Conservation (phyloP, 805 yeast genomes). For the Candida incommunis region DNA sequence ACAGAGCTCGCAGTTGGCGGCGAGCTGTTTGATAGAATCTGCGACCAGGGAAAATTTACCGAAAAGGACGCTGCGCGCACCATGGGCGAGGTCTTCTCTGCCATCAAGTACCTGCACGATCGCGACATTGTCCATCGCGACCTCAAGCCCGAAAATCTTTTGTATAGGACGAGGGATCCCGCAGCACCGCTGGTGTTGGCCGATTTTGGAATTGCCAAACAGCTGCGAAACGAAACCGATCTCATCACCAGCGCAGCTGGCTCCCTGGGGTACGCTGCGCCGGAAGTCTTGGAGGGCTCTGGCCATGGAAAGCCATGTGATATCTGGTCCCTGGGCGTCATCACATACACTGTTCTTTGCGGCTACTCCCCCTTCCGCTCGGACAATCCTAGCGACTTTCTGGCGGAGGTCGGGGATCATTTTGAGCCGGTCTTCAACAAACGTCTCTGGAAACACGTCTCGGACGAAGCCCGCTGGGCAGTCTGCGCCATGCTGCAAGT, state of each 20-base stretch:
- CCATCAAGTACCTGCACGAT: slow-evolving; percentile 64
- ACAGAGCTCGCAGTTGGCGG: slow-evolving; percentile 96
- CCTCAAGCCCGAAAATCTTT: slow-evolving; percentile 83
- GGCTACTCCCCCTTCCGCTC: slow-evolving; percentile 90
- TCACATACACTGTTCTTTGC: slow-evolving; percentile 75
- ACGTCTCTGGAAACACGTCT: slow-evolving; percentile 73
- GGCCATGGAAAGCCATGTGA: slow-evolving; percentile 97
- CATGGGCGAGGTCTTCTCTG: slow-evolving; percentile 59
- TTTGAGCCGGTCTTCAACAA: slow-evolving; percentile 74
- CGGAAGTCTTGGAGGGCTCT: slow-evolving; percentile 66
- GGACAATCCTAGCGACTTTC: slow-evolving; percentile 66
- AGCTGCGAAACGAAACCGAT: slow-evolving; percentile 44
- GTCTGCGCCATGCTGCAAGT: slow-evolving; percentile 56
- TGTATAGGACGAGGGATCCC: slow-evolving; percentile 48
- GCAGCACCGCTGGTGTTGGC: slow-evolving; percentile 73
- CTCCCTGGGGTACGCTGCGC: slow-evolving; percentile 93
- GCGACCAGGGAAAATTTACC: slow-evolving; percentile 68
- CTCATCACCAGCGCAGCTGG: slow-evolving; percentile 67
- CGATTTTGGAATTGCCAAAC: slow-evolving; percentile 91
- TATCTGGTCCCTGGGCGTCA: slow-evolving; percentile 90
- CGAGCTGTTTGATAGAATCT: slow-evolving; percentile 79
- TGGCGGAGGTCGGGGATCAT: slow-evolving; percentile 62
- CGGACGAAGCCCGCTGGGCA: slow-evolving; percentile 68
- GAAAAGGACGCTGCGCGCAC: slow-evolving; percentile 77
- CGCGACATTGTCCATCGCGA: slow-evolving; percentile 83